Evolutionary conservation across 2,329 filamentous ascomycete species (phyloP).

Genomic region (Arthrinium phaeospermum): DNA sequence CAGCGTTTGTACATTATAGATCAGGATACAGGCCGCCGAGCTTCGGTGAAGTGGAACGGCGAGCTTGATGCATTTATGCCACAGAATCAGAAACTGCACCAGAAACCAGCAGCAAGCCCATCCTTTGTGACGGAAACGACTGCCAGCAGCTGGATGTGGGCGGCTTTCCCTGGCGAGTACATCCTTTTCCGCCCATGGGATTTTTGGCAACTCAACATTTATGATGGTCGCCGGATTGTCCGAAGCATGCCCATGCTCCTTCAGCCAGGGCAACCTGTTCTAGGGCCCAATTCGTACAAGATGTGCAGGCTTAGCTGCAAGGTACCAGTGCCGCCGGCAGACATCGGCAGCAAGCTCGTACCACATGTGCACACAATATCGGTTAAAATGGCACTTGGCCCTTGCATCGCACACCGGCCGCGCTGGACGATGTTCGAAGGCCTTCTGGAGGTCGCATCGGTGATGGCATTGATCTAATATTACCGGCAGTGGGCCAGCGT

Average conservation of each 20-base stretch:
- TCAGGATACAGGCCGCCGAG: not conserved
- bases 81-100: not conserved
- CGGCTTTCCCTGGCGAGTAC: not conserved
- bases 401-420: not conserved
- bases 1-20: constrained; percentile 15
- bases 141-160: not conserved
- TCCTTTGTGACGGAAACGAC: not conserved
- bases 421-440: not conserved
- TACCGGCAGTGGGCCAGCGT: not conserved
- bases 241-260: not conserved
- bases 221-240: not conserved
- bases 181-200: not conserved
- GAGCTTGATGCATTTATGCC: not conserved
- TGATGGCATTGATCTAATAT: constrained; percentile 15
- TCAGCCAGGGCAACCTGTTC: not conserved
- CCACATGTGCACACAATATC: not conserved
- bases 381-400: not conserved
- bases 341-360: not conserved
- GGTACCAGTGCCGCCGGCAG: not conserved
- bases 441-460: not conserved
- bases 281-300: not conserved
- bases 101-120: not conserved
- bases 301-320: not conserved
- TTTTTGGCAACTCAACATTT: not conserved
- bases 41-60: not conserved